Conservation (phyloP, 2,329 filamentous ascomycete genomes). For the Alternaria gaisen region DNA sequence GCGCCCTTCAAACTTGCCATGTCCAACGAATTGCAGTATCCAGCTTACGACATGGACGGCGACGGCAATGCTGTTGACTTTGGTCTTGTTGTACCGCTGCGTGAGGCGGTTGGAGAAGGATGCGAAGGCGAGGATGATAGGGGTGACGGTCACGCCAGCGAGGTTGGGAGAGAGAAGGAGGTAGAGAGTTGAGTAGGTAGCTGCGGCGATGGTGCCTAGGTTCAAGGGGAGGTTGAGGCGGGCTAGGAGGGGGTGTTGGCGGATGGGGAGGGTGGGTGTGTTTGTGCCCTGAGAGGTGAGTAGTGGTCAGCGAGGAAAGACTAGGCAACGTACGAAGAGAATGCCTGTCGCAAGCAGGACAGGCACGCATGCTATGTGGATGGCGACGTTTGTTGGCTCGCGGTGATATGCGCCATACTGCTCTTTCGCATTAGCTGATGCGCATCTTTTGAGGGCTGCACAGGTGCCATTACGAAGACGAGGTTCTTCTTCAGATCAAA, state of each 20-base stretch:
- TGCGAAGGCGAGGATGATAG: slow-evolving; percentile 76
- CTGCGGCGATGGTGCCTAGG: slow-evolving; percentile 59
- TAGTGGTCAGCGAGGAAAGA: neutral
- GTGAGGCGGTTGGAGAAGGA: slow-evolving; percentile 76
- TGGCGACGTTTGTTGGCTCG: slow-evolving; percentile 77
- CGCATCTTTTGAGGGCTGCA: neutral
- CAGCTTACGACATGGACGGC: slow-evolving; percentile 77
- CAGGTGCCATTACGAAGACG: slow-evolving; percentile 35
- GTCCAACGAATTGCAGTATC: slow-evolving; percentile 89
- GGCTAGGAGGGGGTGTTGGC: slow-evolving; percentile 39
- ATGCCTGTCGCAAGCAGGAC: slow-evolving; percentile 75
- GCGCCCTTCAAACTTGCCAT: slow-evolving; percentile 85
- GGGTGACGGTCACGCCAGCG: slow-evolving; percentile 77
- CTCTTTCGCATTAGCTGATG: neutral
- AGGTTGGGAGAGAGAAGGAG: slow-evolving; percentile 87
- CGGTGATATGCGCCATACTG: slow-evolving; percentile 87
- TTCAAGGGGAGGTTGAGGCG: slow-evolving; percentile 52
- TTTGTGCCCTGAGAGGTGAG: slow-evolving; percentile 61
- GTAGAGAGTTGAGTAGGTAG: slow-evolving; percentile 79
- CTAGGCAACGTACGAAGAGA: slow-evolving; percentile 67
- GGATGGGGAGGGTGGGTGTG: slow-evolving; percentile 56
- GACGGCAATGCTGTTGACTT: slow-evolving; percentile 70
- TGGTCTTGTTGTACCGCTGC: slow-evolving; percentile 64
- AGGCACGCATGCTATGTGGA: slow-evolving; percentile 83
- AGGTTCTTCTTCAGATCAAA: slow-evolving; percentile 49